These are phyloP conservation scores for Graphium sp. DNA, from an alignment of 2,329 filamentous ascomycete genomes.

Conservation along the genomic window DNA sequence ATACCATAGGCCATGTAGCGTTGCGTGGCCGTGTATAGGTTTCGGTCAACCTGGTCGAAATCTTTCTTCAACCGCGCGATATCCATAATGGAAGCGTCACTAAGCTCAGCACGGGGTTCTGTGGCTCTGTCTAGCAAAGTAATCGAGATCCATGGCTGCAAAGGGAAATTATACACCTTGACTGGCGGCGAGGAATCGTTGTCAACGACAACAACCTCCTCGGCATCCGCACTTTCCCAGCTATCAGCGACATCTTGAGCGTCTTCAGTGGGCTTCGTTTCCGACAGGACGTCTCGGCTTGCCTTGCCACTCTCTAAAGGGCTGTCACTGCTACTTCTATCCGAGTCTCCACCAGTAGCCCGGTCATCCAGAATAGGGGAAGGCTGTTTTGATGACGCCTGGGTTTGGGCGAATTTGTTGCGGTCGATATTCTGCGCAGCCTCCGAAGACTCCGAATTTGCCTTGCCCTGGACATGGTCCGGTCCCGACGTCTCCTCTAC, in stretches of 20 bases:
- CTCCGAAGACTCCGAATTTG: too few species aligned
- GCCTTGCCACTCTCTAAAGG: too few species aligned
- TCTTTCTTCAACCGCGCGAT: conserved; percentile 94
- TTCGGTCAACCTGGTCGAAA: conserved; percentile 92
- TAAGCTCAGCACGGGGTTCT: conserved; percentile 45
- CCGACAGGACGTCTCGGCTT: background rate
- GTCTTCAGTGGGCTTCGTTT: conserved; percentile 9
- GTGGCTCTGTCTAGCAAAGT: conserved; percentile 44
- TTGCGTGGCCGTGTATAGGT: conserved; percentile 74
- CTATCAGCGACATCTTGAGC: conserved; percentile 47
- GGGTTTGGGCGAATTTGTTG: background rate
- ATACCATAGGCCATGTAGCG: conserved; percentile 90
- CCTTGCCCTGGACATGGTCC: too few species aligned
- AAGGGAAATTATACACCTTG: conserved; percentile 85
- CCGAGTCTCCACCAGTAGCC: too few species aligned
- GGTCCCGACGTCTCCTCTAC: too few species aligned
- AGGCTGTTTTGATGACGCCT: background rate
- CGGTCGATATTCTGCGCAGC: too few species aligned
- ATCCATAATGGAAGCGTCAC: conserved; percentile 70
- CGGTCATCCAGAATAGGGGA: too few species aligned
- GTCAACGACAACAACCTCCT: conserved; percentile 47
- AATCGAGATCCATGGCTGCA: conserved; percentile 92
- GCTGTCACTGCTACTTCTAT: too few species aligned
- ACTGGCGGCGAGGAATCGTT: conserved; percentile 49
- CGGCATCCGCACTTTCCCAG: conserved; percentile 78